These are phyloP conservation scores for Trypanosoma theileri DNA, from an alignment of 208 protist species.

Conservation along the genomic window DNA sequence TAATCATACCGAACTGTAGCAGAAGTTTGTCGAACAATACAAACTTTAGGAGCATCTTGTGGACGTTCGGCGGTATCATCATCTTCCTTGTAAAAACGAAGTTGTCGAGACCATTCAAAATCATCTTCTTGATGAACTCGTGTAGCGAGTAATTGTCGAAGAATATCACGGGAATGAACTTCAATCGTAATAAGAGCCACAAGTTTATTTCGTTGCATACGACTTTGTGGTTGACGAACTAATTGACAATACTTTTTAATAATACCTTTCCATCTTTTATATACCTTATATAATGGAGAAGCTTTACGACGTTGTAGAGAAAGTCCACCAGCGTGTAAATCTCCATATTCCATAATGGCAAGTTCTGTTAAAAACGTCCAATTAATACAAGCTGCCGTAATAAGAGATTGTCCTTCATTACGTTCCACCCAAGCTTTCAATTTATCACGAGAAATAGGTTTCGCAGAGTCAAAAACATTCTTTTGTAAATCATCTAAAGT, in stretches of 20 bases:
- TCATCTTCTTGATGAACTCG: slow-evolving; percentile 83
- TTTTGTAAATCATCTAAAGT: slow-evolving; percentile 80
- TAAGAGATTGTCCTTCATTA: slow-evolving; percentile 94
- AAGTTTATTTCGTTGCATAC: slow-evolving; percentile 95
- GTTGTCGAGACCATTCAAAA: slow-evolving; percentile 97
- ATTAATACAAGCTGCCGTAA: slow-evolving; percentile 95
- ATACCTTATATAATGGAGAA: slow-evolving; percentile 88
- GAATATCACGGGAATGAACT: slow-evolving; percentile 97
- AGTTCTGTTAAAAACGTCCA: slow-evolving; percentile 95
- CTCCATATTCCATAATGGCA: slow-evolving; percentile 86
- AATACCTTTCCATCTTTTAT: slow-evolving; percentile 93
- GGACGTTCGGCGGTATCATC: slow-evolving; percentile 44
- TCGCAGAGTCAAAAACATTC: slow-evolving; percentile 79
- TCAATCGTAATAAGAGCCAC: slow-evolving; percentile 98
- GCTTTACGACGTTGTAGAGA: slow-evolving; percentile 88
- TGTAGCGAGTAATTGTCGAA: slow-evolving; percentile 91
- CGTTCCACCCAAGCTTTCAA: slow-evolving; percentile 89
- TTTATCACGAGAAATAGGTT: slow-evolving; percentile 71
- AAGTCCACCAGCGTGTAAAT: slow-evolving; percentile 77
- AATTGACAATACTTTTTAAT: slow-evolving; percentile 96
- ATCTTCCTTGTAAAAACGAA: slow-evolving; percentile 95
- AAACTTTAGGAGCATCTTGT: slow-evolving; percentile 48
- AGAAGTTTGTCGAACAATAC: slow-evolving; percentile 93
- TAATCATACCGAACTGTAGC: slow-evolving; percentile 95
- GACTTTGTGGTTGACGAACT: slow-evolving; percentile 90